Percentiles rank a stretch among this genome's conserved stretches.
Evolutionary conservation across 768 basidiomycete species (phyloP).

Genomic region (Kwoniella newhampshirensis): DNA sequence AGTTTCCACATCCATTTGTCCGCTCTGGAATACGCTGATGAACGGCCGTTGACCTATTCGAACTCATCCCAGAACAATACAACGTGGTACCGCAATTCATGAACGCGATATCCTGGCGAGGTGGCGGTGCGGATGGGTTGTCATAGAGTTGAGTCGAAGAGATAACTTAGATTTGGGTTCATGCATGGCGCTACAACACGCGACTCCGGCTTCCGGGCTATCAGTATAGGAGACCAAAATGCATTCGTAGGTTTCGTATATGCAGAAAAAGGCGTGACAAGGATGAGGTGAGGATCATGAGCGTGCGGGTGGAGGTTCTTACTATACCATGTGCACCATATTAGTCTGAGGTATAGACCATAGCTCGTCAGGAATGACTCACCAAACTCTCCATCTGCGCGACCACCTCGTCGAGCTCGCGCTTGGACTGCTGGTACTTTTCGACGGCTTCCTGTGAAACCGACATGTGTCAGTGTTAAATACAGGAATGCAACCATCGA

Average conservation of each 20-base stretch:
- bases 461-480: conserved; percentile 17
- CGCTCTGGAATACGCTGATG: not conserved
- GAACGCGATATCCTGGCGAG: conserved; percentile 17
- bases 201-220: too few species aligned
- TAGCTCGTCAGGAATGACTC: conserved; percentile 13
- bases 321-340: too few species aligned
- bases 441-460: conserved; percentile 63
- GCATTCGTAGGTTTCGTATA: too few species aligned
- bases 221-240: too few species aligned
- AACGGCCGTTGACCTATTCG: not conserved
- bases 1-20: conserved; percentile 7
- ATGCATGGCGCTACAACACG: too few species aligned
- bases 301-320: too few species aligned
- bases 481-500: not conserved
- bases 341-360: too few species aligned
- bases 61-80: conserved; percentile 28
- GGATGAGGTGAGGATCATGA: too few species aligned
- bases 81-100: conserved; percentile 37
- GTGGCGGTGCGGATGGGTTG: not conserved
- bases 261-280: too few species aligned
- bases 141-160: too few species aligned
- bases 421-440: conserved; percentile 72
- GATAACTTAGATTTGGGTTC: too few species aligned
- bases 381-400: conserved; percentile 67
- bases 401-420: conserved; percentile 80